These are phyloP conservation scores for Sorghum bicolor DNA, from an alignment of 176 grass and related monocot genomes.

Conservation along the genomic window DNA sequence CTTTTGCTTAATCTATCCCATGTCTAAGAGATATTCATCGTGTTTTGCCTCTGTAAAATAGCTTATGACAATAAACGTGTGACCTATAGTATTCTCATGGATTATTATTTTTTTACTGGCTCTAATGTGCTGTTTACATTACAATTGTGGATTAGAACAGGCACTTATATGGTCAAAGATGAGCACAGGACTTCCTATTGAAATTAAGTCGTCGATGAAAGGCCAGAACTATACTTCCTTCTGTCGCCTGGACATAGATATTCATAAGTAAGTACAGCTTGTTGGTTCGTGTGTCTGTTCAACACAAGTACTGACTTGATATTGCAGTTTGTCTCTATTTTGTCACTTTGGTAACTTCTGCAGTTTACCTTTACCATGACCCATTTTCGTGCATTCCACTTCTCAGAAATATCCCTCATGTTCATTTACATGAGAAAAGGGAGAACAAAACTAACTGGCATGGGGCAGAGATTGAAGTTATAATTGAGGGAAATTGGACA, in stretches of 20 bases:
- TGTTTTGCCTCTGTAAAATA: constrained; percentile 1
- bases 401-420: constrained; percentile 92
- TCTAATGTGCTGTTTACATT: neutral
- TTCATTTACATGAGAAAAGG: constrained; percentile 94
- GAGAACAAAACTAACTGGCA: constrained; percentile 82
- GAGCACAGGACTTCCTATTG: constrained; percentile 97
- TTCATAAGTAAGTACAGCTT: constrained; percentile 70
- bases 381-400: constrained; percentile 35
- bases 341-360: constrained; percentile 6
- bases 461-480: constrained; percentile 95
- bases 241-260: constrained; percentile 92
- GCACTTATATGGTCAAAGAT: constrained; percentile 99
- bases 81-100: neutral
- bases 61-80: neutral
- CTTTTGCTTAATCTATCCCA: neutral
- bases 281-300: neutral
- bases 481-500: constrained; percentile 97
- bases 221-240: constrained; percentile 77
- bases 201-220: constrained; percentile 85
- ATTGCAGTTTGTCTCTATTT: constrained; percentile 13
- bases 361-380: constrained; percentile 21
- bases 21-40: neutral
- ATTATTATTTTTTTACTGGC: neutral
- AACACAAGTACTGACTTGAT: constrained; percentile 19
- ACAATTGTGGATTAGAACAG: constrained; percentile 45